phyloP scores from a whole-genome alignment of 2,329 filamentous ascomycete genomes.

The Cercospora citrullina region DNA sequence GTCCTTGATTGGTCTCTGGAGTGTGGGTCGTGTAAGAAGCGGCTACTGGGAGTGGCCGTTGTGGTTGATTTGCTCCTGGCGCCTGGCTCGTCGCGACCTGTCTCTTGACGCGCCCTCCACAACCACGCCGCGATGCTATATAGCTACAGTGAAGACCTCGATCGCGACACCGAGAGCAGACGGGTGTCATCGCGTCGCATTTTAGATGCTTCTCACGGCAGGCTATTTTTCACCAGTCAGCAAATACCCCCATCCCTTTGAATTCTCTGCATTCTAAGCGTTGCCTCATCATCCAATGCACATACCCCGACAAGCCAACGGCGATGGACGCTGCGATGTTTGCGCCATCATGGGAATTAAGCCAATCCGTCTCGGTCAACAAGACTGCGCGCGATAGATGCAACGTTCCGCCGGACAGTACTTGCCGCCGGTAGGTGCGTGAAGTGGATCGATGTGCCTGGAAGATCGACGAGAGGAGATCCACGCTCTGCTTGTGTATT shows the following conservation, averaged over 20 bases:
- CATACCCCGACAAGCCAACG: slow-evolving; percentile 35
- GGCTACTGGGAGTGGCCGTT: slow-evolving; percentile 7
- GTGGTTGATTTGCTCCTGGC: not conserved
- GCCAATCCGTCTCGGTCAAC: not conserved
- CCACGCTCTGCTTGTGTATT: not conserved
- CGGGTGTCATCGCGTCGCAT: slow-evolving; percentile 67
- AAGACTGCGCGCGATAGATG: not conserved
- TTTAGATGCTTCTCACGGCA: slow-evolving; percentile 67
- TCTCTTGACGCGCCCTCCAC: slow-evolving; percentile 56
- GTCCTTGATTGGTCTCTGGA: not conserved
- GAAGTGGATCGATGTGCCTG: not conserved
- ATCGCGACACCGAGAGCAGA: slow-evolving; percentile 56
- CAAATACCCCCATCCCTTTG: not conserved
- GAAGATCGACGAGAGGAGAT: not conserved
- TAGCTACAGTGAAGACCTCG: slow-evolving; percentile 62
- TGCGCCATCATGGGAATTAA: not conserved
- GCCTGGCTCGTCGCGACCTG: slow-evolving; percentile 4
- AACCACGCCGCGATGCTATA: slow-evolving; percentile 71
- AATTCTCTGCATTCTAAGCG: not conserved
- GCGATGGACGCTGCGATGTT: slow-evolving; percentile 16
- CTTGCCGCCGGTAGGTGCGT: not conserved
- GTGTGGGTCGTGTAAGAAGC: not conserved
- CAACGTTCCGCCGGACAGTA: not conserved
- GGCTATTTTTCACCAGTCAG: slow-evolving; percentile 20
- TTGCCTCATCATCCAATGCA: not conserved